Percentiles rank a stretch among this genome's conserved stretches.
phyloP scores from a whole-genome alignment of 352 stramenopile genomes.

The Phytophthora brassicae region DNA sequence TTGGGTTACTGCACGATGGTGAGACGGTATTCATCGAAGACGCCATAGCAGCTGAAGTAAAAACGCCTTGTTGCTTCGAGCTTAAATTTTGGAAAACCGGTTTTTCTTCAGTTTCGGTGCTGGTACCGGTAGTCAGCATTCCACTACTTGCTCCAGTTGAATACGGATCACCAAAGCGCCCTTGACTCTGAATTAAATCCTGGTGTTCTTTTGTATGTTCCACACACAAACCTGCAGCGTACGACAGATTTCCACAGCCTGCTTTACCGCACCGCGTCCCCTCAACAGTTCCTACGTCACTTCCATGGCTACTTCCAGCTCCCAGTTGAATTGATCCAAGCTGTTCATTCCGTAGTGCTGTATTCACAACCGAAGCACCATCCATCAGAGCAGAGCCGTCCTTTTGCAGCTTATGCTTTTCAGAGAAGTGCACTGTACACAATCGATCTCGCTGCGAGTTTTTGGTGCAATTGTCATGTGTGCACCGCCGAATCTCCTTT shows the following conservation, averaged over 20 bases:
- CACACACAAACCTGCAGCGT: slow-evolving; percentile 50
- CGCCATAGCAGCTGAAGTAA: slow-evolving; percentile 15
- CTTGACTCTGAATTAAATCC: slow-evolving; percentile 10
- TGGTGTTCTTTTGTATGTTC: slow-evolving; percentile 51
- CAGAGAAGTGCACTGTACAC: slow-evolving; percentile 82
- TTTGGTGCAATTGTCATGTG: slow-evolving; percentile 78
- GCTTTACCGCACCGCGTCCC: slow-evolving; percentile 31
- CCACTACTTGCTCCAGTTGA: slow-evolving; percentile 2
- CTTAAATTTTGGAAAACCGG: slow-evolving; percentile 24
- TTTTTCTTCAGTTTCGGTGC: slow-evolving; percentile 35
- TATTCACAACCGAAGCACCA: neutral
- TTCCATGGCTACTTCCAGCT: slow-evolving; percentile 7
- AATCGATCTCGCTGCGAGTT: slow-evolving; percentile 86
- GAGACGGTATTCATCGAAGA: slow-evolving; percentile 7
- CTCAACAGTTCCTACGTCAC: slow-evolving; percentile 33
- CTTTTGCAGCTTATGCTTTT: slow-evolving; percentile 62
- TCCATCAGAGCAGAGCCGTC: slow-evolving; percentile 1
- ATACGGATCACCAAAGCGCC: slow-evolving; percentile 16
- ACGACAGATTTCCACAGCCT: slow-evolving; percentile 48
- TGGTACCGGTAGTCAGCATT: slow-evolving; percentile 6
- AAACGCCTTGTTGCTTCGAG: slow-evolving; percentile 21
- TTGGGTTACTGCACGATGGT: slow-evolving; percentile 56
- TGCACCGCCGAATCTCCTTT: slow-evolving; percentile 78
- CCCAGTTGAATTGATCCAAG: slow-evolving; percentile 1
- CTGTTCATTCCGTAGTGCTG: slow-evolving; percentile 7